These are phyloP conservation scores for Microdochium bolleyi DNA, from an alignment of 2,329 filamentous ascomycete species.

Conservation along the genomic window DNA sequence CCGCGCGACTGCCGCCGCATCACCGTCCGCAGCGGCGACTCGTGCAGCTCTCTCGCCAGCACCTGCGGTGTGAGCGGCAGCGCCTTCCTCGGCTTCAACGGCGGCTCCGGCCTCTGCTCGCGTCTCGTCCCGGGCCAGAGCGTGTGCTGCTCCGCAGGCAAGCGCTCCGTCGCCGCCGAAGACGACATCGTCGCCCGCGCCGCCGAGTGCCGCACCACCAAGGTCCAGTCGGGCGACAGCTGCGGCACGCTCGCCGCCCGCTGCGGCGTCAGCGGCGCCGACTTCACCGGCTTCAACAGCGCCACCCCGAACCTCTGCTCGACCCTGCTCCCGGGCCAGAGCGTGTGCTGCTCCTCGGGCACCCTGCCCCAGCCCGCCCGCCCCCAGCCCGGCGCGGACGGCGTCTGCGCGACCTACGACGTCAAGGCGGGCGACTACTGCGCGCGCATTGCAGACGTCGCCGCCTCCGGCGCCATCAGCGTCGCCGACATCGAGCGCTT, in stretches of 20 bases:
- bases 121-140: slow-evolving; percentile 21
- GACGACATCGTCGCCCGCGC: neutral
- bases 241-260: slow-evolving; percentile 13
- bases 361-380: slow-evolving; percentile 20
- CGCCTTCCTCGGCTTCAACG: slow-evolving; percentile 18
- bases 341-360: slow-evolving; percentile 28
- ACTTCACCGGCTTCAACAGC: slow-evolving; percentile 18
- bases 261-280: slow-evolving; percentile 13
- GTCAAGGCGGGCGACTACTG: slow-evolving; percentile 24
- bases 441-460: slow-evolving; percentile 17
- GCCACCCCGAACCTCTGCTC: slow-evolving; percentile 16
- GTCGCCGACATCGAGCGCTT: slow-evolving; percentile 6
- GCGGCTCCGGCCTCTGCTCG: slow-evolving; percentile 16
- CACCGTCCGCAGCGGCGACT: slow-evolving; percentile 9
- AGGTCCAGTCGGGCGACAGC: slow-evolving; percentile 10
- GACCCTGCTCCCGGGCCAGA: slow-evolving; percentile 20
- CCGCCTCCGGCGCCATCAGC: slow-evolving; percentile 10
- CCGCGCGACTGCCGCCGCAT: slow-evolving; percentile 1
- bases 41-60: slow-evolving; percentile 12
- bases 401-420: slow-evolving; percentile 23
- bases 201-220: slow-evolving; percentile 1
- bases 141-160: slow-evolving; percentile 28
- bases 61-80: slow-evolving; percentile 13
- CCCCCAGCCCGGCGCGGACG: slow-evolving; percentile 24
- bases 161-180: no score